Conservation (phyloP, 2,329 filamentous ascomycete genomes). For the Thielaviopsis euricoi region DNA sequence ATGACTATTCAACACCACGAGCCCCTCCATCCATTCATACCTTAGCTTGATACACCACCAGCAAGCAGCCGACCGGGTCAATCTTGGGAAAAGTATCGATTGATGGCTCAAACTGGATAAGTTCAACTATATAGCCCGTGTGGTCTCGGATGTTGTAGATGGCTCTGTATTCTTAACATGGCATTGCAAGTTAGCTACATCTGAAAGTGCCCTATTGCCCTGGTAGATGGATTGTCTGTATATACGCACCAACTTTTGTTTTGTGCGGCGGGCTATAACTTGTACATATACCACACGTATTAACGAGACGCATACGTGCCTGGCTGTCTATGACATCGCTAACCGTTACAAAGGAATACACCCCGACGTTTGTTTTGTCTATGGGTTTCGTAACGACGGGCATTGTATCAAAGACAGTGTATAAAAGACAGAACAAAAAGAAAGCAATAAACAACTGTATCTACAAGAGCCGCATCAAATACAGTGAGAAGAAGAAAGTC, state of each 20-base stretch:
- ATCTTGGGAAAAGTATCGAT: background rate
- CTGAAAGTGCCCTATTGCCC: background rate
- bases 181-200: background rate
- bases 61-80: background rate
- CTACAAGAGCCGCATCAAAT: too few species aligned
- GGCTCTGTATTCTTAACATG: background rate
- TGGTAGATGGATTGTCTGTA: background rate
- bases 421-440: too few species aligned
- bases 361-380: background rate
- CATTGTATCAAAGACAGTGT: too few species aligned
- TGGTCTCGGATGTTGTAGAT: background rate
- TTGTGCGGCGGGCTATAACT: background rate
- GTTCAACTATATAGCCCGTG: background rate
- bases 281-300: background rate
- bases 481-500: too few species aligned
- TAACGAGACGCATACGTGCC: background rate
- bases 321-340: background rate
- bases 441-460: too few species aligned
- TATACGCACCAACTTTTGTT: background rate
- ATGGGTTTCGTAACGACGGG: background rate
- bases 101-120: background rate
- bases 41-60: background rate
- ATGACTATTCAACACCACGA: background rate
- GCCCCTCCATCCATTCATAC: background rate
- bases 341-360: background rate